These are phyloP conservation scores for Yamadazyma phyllophila DNA, from an alignment of 805 yeast species.

Conservation along the genomic window DNA sequence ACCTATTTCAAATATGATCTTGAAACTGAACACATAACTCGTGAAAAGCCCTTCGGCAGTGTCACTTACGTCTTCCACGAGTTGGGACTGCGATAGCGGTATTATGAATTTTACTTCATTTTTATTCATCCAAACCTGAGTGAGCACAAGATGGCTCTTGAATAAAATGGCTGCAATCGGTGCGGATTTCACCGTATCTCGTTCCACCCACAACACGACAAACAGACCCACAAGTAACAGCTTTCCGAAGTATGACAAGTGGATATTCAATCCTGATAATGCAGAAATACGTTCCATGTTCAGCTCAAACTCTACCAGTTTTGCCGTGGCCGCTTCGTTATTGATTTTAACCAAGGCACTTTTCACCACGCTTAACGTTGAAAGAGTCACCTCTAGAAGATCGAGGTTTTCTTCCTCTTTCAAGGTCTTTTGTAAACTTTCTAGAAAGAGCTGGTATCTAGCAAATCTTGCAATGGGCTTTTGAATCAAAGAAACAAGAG, in stretches of 20 bases:
- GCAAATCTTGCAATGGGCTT: slow-evolving; percentile 51
- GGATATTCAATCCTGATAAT: neutral
- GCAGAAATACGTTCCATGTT: neutral
- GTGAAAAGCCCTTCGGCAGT: slow-evolving; percentile 31
- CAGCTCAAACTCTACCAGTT: neutral
- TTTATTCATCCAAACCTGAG: slow-evolving; percentile 12
- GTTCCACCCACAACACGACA: slow-evolving; percentile 37
- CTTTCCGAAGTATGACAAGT: slow-evolving; percentile 35
- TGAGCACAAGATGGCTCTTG: slow-evolving; percentile 49
- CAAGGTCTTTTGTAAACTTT: slow-evolving; percentile 19
- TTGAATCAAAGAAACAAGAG: slow-evolving; percentile 53
- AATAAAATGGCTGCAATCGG: slow-evolving; percentile 41
- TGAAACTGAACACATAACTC: slow-evolving; percentile 31
- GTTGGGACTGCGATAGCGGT: slow-evolving; percentile 39
- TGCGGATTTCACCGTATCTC: slow-evolving; percentile 9
- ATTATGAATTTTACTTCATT: slow-evolving; percentile 37
- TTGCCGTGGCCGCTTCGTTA: slow-evolving; percentile 2
- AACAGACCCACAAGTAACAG: slow-evolving; percentile 45
- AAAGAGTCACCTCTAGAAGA: neutral
- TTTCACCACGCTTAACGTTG: slow-evolving; percentile 7
- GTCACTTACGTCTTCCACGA: slow-evolving; percentile 22
- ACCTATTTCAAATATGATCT: slow-evolving; percentile 46
- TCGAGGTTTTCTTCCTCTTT: neutral
- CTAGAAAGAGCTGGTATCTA: slow-evolving; percentile 52
- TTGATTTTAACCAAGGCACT: slow-evolving; percentile 7